Evolutionary conservation across 306 rosid species (phyloP).

Genomic region (Nissolia schottii): DNA sequence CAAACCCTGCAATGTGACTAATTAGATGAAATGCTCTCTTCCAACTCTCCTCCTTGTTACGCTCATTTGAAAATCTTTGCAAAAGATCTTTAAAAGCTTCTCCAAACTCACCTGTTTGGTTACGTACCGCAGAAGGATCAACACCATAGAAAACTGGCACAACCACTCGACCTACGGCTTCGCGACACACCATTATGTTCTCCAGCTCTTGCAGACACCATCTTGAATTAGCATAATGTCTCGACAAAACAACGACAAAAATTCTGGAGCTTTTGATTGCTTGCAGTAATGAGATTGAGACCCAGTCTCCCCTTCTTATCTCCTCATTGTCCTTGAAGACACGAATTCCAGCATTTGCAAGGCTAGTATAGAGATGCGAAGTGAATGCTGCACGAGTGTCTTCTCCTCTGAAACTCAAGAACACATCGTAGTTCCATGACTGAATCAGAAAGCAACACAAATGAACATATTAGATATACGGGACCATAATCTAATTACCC

Average conservation of each 20-base stretch:
- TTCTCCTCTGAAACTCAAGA: neutral
- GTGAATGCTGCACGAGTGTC: neutral
- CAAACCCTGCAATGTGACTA: neutral
- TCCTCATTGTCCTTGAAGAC: neutral
- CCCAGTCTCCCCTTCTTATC: neutral
- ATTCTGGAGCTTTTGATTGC: conserved; percentile 9
- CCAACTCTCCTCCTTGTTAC: neutral
- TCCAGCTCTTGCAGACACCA: neutral
- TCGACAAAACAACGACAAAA: neutral
- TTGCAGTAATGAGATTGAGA: neutral
- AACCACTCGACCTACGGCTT: neutral
- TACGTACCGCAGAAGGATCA: neutral
- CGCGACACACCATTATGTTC: neutral
- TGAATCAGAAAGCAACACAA: neutral
- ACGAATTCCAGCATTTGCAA: neutral
- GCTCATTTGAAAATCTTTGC: neutral
- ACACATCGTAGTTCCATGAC: neutral
- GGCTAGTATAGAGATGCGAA: neutral
- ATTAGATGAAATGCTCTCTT: neutral
- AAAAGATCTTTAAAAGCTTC: neutral
- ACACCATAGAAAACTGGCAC: conserved; percentile 11
- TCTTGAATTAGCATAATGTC: neutral
- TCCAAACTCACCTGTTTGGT: neutral
- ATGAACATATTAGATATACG: neutral
- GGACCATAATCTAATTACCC: neutral